Evolutionary conservation across 225 moss, liverwort and hornwort species (phyloP).

Genomic region (Antitrichia curtipendula): DNA sequence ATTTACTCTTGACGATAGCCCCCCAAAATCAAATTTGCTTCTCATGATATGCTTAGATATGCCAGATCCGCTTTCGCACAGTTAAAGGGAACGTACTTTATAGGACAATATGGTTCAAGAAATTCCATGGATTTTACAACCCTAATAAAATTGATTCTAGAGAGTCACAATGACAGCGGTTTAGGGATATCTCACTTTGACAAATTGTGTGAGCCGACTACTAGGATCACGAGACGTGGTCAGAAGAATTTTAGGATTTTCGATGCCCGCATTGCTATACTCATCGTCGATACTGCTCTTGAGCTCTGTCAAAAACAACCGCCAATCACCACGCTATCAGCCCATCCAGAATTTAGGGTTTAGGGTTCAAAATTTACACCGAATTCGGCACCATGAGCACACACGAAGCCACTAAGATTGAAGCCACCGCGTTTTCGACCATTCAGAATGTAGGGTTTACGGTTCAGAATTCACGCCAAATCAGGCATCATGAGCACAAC

Average conservation of each 20-base stretch:
- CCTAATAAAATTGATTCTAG: neutral
- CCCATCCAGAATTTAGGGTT: neutral
- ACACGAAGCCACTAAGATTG: neutral
- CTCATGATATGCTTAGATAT: neutral
- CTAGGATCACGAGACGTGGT: conserved; percentile 94
- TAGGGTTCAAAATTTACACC: neutral
- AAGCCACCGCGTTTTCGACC: neutral
- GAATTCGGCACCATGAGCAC: neutral
- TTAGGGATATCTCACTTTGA: conserved; percentile 42
- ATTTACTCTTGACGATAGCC: too few relatives aligned
- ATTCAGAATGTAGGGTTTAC: neutral
- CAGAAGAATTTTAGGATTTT: conserved; percentile 84
- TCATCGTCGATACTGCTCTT: conserved; percentile 82
- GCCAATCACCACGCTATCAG: neutral
- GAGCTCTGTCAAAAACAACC: conserved; percentile 42
- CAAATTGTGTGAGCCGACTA: conserved; percentile 85
- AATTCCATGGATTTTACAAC: neutral
- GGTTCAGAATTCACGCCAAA: neutral
- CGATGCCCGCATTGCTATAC: conserved; percentile 62
- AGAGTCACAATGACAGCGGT: neutral
- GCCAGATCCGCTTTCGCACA: neutral
- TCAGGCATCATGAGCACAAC: neutral
- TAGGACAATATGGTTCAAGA: neutral
- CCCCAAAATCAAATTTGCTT: neutral
- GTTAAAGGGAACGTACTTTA: neutral